These are phyloP conservation scores for Fusarium compactum DNA, from an alignment of 2,329 filamentous ascomycete species.

Conservation along the genomic window DNA sequence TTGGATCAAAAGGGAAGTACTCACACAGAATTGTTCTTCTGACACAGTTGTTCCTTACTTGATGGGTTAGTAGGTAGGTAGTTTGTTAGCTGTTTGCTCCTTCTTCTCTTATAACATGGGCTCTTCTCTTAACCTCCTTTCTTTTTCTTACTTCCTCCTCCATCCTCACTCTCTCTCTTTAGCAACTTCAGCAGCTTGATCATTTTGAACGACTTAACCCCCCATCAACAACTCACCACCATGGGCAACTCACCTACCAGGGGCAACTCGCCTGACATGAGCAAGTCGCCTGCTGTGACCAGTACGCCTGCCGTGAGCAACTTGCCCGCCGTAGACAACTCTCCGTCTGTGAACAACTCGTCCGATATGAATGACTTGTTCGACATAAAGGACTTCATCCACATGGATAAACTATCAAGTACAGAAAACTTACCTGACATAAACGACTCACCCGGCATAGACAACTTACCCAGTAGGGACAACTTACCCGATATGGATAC, in stretches of 20 bases:
- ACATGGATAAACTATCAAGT: too few relatives aligned
- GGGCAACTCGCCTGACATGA: conserved; percentile 3
- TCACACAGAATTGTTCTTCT: conserved; percentile 11
- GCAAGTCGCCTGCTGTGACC: too few relatives aligned
- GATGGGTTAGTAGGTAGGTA: background rate
- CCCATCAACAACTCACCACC: conserved; percentile 4
- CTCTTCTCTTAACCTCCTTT: background rate
- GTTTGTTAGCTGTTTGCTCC: background rate
- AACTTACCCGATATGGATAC: too few relatives aligned
- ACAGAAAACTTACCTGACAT: background rate
- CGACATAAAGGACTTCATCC: too few relatives aligned
- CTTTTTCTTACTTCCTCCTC: background rate
- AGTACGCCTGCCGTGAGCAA: too few relatives aligned
- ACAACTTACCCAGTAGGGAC: too few relatives aligned
- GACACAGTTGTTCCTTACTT: background rate
- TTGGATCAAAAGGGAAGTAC: conserved; percentile 11
- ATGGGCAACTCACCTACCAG: conserved; percentile 44
- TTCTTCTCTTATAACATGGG: background rate
- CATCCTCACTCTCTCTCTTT: background rate
- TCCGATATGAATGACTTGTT: too few relatives aligned
- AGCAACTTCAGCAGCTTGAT: background rate
- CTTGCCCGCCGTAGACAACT: too few relatives aligned
- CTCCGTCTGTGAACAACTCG: too few relatives aligned
- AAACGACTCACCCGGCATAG: background rate
- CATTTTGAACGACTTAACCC: background rate